Evolutionary conservation across 2,329 filamentous ascomycete genomes (phyloP).

Genomic region (Fusarium sp.): DNA sequence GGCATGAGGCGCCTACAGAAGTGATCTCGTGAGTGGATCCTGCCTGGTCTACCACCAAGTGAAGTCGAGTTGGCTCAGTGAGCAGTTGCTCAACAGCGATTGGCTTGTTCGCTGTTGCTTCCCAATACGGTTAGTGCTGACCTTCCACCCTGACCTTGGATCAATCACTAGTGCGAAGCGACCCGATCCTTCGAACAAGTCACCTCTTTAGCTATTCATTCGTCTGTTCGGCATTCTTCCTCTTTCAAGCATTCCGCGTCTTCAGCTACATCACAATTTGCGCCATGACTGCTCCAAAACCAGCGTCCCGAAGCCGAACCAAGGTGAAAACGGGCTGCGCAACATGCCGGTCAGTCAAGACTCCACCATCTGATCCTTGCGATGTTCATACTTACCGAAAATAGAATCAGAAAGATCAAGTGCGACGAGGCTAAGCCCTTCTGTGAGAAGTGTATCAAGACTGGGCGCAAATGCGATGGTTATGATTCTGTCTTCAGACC

Average conservation of each 20-base stretch:
- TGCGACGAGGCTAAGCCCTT: conserved; percentile 51
- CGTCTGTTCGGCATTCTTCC: conserved; percentile 9
- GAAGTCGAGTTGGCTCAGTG: not conserved
- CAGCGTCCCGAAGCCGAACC: not conserved
- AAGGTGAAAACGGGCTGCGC: conserved; percentile 56
- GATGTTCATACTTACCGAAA: not conserved
- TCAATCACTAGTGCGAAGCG: not conserved
- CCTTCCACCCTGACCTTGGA: accelerated
- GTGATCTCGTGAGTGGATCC: no score
- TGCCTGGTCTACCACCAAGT: no score
- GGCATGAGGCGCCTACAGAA: no score
- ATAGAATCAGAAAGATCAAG: conserved; percentile 51
- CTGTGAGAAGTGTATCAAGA: conserved; percentile 50
- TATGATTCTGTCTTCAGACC: conserved; percentile 53
- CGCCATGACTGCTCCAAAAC: conserved; percentile 34
- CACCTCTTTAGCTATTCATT: conserved; percentile 9
- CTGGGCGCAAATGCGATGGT: conserved; percentile 55
- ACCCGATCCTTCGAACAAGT: not conserved
- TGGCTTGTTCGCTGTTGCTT: not conserved
- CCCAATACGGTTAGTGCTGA: not conserved
- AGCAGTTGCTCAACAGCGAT: not conserved
- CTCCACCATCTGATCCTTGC: not conserved
- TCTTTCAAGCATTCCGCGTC: not conserved
- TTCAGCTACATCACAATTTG: not conserved
- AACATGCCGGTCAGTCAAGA: conserved; percentile 53